A percentile compares a stretch with the other conserved stretches of the same genome.
These are phyloP conservation scores for Boletales sp. DNA, from an alignment of 768 basidiomycete genomes.

Conservation along the genomic window DNA sequence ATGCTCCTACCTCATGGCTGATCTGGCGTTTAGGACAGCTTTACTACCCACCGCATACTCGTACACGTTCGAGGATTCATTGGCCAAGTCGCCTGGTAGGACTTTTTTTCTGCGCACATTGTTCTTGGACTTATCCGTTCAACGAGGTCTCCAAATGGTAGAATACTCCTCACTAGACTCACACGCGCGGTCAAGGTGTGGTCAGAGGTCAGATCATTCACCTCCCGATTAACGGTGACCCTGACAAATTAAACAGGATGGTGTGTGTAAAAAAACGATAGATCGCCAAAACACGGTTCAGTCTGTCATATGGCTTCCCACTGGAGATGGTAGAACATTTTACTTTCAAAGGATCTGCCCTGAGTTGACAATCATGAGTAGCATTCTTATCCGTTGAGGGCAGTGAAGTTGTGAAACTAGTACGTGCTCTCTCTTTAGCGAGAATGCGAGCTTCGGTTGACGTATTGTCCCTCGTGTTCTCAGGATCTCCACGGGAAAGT, in stretches of 20 bases:
- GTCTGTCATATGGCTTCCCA: slow-evolving; percentile 52
- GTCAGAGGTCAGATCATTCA: slow-evolving; percentile 38
- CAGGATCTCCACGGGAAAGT: slow-evolving; percentile 48
- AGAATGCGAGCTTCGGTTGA: slow-evolving; percentile 10
- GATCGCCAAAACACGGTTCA: slow-evolving; percentile 44
- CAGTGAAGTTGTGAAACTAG: slow-evolving; percentile 44
- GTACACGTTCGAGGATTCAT: slow-evolving; percentile 53
- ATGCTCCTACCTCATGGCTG: slow-evolving; percentile 11
- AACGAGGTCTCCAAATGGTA: slow-evolving; percentile 47
- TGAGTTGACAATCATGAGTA: slow-evolving; percentile 20
- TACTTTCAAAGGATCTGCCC: slow-evolving; percentile 2
- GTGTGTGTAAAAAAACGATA: slow-evolving; percentile 49
- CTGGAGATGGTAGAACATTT: slow-evolving; percentile 38
- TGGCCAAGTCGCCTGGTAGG: slow-evolving; percentile 51
- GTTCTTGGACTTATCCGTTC: slow-evolving; percentile 3
- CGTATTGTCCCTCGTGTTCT: slow-evolving; percentile 6
- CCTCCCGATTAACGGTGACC: neutral
- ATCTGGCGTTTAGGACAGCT: slow-evolving; percentile 33
- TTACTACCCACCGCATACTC: slow-evolving; percentile 44
- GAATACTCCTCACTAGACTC: slow-evolving; percentile 44
- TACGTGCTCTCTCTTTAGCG: slow-evolving; percentile 17
- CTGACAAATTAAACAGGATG: slow-evolving; percentile 34
- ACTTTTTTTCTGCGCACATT: neutral
- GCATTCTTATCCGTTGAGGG: slow-evolving; percentile 54
- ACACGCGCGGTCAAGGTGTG: slow-evolving; percentile 50